Evolutionary conservation across 768 basidiomycete species (phyloP), one percentile per base, ranked within the genome.

Genomic region (Termitomyces sp.): DNA sequence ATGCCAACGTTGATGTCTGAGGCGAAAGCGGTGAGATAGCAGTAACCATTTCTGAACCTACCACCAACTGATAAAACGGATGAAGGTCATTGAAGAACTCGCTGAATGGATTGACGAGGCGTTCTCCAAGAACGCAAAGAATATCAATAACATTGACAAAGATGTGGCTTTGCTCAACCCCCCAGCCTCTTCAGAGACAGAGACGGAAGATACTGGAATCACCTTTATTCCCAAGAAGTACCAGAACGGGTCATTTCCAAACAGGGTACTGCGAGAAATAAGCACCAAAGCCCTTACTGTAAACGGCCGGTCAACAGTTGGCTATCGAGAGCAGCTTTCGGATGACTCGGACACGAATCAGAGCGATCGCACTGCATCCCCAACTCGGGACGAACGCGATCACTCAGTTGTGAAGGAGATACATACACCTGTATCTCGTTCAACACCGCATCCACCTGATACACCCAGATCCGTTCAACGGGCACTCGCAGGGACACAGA

Each of bases 91-190:
- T 63, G 80, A 85, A 61, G 89, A 93, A 62, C 78, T 95, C 60
- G 95, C 88, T 11, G 91, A 91, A 58, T 98, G 95, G 95, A 97
- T 98, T 57, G 83, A 86, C 64, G 85, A 86, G 58, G 81, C 87
- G 42, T 98, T 70, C 45, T 58, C 65, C 22, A 58, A 61, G 44
- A 65, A 68, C 27, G 61, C 63, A 39, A 61, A 59, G 58, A 65
- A 58, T 55, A 51, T 34, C 18, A 16, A 36, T n/a, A 39, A 22
- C 13, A 60, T 47, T 24, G 41, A 48, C 36, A 44, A 44, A 5
- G 51, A 22, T 22, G 20, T 50, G 22, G 37, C 54, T 6, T 47
- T 22, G 36, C 51, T 54, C 12, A 41, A 33, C 6, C 36, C 55
- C 34, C 42, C 63, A 18, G 52, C 64, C 45, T 72, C 74, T 13